Evolutionary conservation across 768 basidiomycete species (phyloP).

Genomic region (Kwoniella heveanensis): DNA sequence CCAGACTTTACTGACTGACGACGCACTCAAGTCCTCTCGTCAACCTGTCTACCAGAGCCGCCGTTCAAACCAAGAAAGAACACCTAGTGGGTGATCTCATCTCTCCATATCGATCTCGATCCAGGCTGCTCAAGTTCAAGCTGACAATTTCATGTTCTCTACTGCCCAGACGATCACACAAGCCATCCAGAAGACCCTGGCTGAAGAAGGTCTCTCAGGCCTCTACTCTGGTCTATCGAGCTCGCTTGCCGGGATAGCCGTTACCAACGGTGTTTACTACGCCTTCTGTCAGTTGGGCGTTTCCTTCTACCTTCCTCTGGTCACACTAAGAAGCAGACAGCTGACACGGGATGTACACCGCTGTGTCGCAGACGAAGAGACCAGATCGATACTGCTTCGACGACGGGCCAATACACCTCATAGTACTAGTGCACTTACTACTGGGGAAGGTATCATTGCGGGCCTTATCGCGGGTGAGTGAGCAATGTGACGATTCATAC

Average conservation of each 20-base stretch:
- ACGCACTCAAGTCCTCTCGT: slow-evolving; percentile 74
- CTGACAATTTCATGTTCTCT: background rate
- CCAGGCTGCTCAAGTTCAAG: too few relatives aligned
- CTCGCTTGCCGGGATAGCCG: slow-evolving; percentile 82
- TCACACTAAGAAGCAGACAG: background rate
- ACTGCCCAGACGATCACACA: slow-evolving; percentile 64
- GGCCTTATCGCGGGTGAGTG: slow-evolving; percentile 77
- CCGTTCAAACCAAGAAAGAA: slow-evolving; percentile 80
- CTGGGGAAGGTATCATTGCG: slow-evolving; percentile 84
- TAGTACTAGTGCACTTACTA: slow-evolving; percentile 63
- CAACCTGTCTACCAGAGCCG: slow-evolving; percentile 87
- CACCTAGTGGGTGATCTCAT: slow-evolving; percentile 63
- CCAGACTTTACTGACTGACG: slow-evolving; percentile 16
- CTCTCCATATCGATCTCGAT: too few relatives aligned
- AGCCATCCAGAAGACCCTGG: slow-evolving; percentile 72
- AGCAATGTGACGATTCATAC: background rate
- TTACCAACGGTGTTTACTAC: slow-evolving; percentile 93
- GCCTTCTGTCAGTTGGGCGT: slow-evolving; percentile 48
- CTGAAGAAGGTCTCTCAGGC: slow-evolving; percentile 78
- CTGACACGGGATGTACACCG: background rate
- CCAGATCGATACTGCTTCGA: slow-evolving; percentile 51
- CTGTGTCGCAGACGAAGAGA: slow-evolving; percentile 57
- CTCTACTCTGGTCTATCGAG: slow-evolving; percentile 85
- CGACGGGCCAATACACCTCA: slow-evolving; percentile 32
- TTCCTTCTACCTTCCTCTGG: background rate